Percentiles rank a stretch among this genome's conserved stretches.
These are phyloP conservation scores for Akanthomyces dipterigenus DNA, from an alignment of 2,329 filamentous ascomycete species.

Conservation along the genomic window DNA sequence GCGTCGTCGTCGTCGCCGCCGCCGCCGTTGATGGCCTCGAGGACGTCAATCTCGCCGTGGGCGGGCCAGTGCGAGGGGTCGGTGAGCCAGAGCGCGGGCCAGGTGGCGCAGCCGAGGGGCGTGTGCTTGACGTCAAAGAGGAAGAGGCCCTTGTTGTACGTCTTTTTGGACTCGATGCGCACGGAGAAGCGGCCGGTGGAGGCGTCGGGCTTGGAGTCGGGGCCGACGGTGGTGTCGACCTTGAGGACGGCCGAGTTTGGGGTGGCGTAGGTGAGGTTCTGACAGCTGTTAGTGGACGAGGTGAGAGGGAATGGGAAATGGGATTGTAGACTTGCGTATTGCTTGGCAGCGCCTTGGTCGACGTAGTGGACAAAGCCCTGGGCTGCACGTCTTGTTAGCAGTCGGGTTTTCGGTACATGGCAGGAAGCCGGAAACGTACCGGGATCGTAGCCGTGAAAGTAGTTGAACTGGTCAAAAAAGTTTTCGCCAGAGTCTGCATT, in stretches of 20 bases:
- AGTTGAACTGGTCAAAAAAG: conserved; percentile 52
- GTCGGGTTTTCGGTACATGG: background rate
- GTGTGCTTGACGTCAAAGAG: conserved; percentile 60
- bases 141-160: conserved; percentile 58
- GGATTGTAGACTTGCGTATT: conserved; percentile 30
- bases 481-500: conserved; percentile 40
- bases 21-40: conserved; percentile 52
- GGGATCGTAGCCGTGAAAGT: conserved; percentile 44
- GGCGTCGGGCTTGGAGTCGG: conserved; percentile 39
- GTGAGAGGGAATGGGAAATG: background rate
- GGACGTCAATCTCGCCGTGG: conserved; percentile 58
- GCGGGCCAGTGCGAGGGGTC: conserved; percentile 55
- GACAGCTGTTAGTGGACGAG: background rate
- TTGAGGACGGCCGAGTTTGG: conserved; percentile 46
- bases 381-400: conserved; percentile 23
- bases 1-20: conserved; percentile 44
- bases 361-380: conserved; percentile 50
- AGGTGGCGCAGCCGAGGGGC: conserved; percentile 56
- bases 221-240: conserved; percentile 54
- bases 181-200: conserved; percentile 57
- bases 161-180: conserved; percentile 52
- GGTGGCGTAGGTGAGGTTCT: conserved; percentile 59
- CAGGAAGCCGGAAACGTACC: conserved; percentile 21
- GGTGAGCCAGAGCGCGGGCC: conserved; percentile 60
- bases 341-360: conserved; percentile 32